These are phyloP conservation scores for Tribonema minus DNA, from an alignment of 108 stramenopile species.

Conservation along the genomic window DNA sequence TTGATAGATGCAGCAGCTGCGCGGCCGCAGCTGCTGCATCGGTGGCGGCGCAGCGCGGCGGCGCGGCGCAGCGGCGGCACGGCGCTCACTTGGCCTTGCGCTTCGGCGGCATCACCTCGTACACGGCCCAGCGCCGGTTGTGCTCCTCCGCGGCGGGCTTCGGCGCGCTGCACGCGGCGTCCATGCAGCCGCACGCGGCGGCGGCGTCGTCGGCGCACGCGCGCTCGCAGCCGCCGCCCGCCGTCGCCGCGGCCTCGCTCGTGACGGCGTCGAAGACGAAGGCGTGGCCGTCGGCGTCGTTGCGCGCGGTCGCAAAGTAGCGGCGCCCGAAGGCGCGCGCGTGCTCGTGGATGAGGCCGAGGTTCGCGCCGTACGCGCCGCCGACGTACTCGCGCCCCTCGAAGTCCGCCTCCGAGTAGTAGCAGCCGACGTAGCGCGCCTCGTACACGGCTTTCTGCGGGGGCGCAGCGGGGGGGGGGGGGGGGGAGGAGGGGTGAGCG, in stretches of 20 bases:
- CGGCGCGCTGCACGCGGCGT: too few species aligned
- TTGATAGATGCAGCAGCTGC: too few species aligned
- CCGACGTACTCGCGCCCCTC: constrained; percentile 1
- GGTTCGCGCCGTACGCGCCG: constrained; percentile 15
- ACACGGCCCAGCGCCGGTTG: too few species aligned
- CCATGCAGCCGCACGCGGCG: background rate
- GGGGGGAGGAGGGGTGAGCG: too few species aligned
- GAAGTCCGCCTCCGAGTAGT: constrained; percentile 10
- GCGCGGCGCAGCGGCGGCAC: too few species aligned
- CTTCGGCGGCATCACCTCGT: too few species aligned
- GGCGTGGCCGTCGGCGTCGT: background rate
- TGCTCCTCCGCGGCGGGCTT: too few species aligned
- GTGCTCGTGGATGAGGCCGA: constrained; percentile 13
- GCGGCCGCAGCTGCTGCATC: too few species aligned
- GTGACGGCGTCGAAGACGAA: background rate
- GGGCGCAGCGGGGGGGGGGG: too few species aligned
- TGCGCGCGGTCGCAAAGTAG: background rate
- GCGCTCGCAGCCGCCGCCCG: background rate
- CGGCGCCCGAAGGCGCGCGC: background rate
- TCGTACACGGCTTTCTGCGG: too few species aligned
- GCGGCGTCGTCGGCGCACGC: background rate
- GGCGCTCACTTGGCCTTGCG: too few species aligned
- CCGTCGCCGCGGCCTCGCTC: background rate
- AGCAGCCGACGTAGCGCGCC: constrained; percentile 26
- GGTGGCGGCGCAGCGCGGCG: too few species aligned